Percentiles rank a stretch among this genome's conserved stretches.
Evolutionary conservation across 2,329 filamentous ascomycete genomes (phyloP).

Genomic region (Botrytis hyacinthi): DNA sequence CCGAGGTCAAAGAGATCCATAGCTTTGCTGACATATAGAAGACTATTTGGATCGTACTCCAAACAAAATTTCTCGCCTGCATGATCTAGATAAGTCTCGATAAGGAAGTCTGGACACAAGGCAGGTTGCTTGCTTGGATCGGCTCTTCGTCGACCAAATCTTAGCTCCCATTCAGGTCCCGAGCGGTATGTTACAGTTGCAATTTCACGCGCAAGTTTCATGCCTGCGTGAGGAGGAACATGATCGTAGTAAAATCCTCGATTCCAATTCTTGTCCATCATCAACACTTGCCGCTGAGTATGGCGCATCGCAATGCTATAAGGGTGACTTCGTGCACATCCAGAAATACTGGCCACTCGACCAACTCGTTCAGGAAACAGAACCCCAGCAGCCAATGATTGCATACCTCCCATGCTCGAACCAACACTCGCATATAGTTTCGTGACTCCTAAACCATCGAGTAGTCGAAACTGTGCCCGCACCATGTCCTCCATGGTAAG

Average conservation of each 20-base stretch:
- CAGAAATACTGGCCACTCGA: slow-evolving; percentile 83
- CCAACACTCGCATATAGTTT: slow-evolving; percentile 90
- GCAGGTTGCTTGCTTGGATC: slow-evolving; percentile 85
- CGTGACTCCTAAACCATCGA: slow-evolving; percentile 74
- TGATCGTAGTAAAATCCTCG: slow-evolving; percentile 88
- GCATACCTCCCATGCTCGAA: slow-evolving; percentile 98
- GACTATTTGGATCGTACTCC: slow-evolving; percentile 92
- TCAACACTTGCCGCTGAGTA: slow-evolving; percentile 93
- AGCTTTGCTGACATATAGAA: slow-evolving; percentile 95
- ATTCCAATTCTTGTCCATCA: slow-evolving; percentile 99
- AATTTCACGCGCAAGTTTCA: slow-evolving; percentile 97
- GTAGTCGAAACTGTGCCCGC: slow-evolving; percentile 83
- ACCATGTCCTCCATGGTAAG: slow-evolving; percentile 98
- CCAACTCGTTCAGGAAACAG: slow-evolving; percentile 80
- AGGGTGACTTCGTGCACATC: slow-evolving; percentile 89
- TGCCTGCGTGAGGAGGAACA: slow-evolving; percentile 89
- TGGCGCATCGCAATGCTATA: slow-evolving; percentile 99
- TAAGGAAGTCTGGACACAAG: slow-evolving; percentile 94
- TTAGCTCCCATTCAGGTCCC: slow-evolving; percentile 94
- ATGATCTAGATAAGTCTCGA: slow-evolving; percentile 97
- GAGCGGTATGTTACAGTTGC: slow-evolving; percentile 96
- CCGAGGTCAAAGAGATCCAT: slow-evolving; percentile 98
- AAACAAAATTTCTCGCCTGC: slow-evolving; percentile 98
- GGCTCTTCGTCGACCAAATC: slow-evolving; percentile 83
- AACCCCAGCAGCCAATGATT: slow-evolving; percentile 82